phyloP scores from a whole-genome alignment of 805 yeast genomes.

The Pichia insulana region DNA sequence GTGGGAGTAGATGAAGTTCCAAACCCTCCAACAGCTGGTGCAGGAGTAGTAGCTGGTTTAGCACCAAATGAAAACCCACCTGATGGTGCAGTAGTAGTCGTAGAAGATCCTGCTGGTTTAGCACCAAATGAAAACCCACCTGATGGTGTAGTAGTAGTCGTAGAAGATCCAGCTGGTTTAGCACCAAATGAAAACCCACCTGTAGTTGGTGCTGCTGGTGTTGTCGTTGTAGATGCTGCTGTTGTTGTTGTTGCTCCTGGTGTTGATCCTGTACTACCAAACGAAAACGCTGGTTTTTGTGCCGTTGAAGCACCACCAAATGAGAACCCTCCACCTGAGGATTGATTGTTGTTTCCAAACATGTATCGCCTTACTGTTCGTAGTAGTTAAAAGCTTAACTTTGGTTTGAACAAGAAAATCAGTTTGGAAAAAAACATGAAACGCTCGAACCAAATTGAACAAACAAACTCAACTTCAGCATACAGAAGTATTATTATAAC shows the following conservation, averaged over 20 bases:
- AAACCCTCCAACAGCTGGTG: conserved; percentile 4
- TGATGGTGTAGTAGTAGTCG: no score
- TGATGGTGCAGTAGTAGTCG: conserved; percentile 11
- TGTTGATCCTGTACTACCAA: conserved; percentile 3
- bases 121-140: conserved; percentile 8
- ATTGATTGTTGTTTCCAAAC: conserved; percentile 3
- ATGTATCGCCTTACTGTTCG: no score
- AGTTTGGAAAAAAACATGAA: not conserved
- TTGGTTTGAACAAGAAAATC: no score
- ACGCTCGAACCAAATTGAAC: not conserved
- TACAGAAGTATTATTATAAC: no score
- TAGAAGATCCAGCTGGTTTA: conserved; percentile 4
- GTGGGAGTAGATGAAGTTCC: not conserved
- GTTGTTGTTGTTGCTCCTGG: conserved; percentile 2
- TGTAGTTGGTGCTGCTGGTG: not conserved
- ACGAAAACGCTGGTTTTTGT: conserved; percentile 9
- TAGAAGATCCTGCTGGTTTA: conserved; percentile 3
- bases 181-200: conserved; percentile 10
- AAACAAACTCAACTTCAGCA: no score
- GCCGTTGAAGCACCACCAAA: conserved; percentile 10
- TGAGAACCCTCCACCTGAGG: conserved; percentile 9
- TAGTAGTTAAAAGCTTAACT: no score
- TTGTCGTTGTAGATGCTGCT: conserved; percentile 1
- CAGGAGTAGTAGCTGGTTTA: conserved; percentile 4
- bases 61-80: conserved; percentile 7